These are phyloP conservation scores for Verticillium alfalfae DNA, from an alignment of 2,329 filamentous ascomycete genomes.

Conservation along the genomic window DNA sequence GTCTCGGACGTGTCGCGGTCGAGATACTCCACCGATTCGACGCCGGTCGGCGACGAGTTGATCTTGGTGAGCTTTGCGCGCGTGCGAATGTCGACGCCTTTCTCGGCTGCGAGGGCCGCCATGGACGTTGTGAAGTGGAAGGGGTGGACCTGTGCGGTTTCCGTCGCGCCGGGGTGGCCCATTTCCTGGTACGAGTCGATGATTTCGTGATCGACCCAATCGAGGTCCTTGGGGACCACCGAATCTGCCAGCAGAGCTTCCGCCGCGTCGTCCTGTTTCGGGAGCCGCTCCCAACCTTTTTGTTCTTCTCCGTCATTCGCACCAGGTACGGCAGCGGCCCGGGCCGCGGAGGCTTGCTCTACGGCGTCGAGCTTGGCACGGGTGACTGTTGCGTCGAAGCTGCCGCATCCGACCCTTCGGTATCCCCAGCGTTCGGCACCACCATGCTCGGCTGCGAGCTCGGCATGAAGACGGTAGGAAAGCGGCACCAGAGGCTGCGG, in stretches of 20 bases:
- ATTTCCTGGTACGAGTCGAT: slow-evolving; percentile 74
- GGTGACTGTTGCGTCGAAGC: slow-evolving; percentile 34
- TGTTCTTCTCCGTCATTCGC: slow-evolving; percentile 14
- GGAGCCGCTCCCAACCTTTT: slow-evolving; percentile 56
- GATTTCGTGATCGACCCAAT: slow-evolving; percentile 72
- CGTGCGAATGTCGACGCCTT: slow-evolving; percentile 61
- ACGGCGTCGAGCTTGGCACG: slow-evolving; percentile 25
- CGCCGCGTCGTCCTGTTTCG: slow-evolving; percentile 51
- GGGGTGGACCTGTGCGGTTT: slow-evolving; percentile 92
- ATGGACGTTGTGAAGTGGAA: slow-evolving; percentile 85
- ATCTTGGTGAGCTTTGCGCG: slow-evolving; percentile 65
- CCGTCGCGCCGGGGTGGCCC: slow-evolving; percentile 60
- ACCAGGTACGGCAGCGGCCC: slow-evolving; percentile 1
- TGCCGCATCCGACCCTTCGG: slow-evolving; percentile 69
- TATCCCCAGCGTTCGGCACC: slow-evolving; percentile 84
- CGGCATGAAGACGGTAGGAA: slow-evolving; percentile 75
- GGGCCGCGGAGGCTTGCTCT: slow-evolving; percentile 12
- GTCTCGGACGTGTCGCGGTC: slow-evolving; percentile 35
- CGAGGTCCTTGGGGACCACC: slow-evolving; percentile 68
- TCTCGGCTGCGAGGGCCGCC: slow-evolving; percentile 66
- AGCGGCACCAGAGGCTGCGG: slow-evolving; percentile 77
- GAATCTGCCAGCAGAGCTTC: slow-evolving; percentile 44
- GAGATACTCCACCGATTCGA: slow-evolving; percentile 57
- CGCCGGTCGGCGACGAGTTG: slow-evolving; percentile 41
- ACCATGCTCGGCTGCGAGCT: slow-evolving; percentile 78